Base-by-base conservation (phyloP, 768 basidiomycete species). In the Boletus tylopilopsis region DNA sequence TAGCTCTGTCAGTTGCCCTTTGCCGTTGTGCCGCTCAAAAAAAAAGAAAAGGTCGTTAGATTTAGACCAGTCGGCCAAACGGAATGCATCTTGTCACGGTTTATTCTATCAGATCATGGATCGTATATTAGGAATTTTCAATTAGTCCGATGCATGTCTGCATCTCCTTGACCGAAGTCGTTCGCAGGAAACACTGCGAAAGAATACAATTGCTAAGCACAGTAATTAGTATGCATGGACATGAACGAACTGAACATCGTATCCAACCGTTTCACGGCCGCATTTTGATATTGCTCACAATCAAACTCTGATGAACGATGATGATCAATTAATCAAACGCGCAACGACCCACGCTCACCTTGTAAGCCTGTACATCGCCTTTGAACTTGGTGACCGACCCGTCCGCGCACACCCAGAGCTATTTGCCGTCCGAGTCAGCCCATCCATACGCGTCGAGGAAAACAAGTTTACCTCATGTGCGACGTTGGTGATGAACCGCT, bases 361-460 rank as follows among this genome's bases (percentile, higher is more conserved):
- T 96, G 77, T 96, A 96, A 11, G 80, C 82, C 60, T 90, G 81
- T 1, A 96, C 94, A 60, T 96, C 94, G 32, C 93, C 93, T 67
- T 71, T 81, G 75, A 93, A 95, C 67, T 91, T 90, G 50, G 70
- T 71, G 27, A 91, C 88, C 0, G 84, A 85, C 44, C 79, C 84
- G 61, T 93, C 88, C 25, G 82, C 85, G 60, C 94, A 97, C 10
- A 96, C 93, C 91, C 93, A 97, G 19, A 97, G 78, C 90, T 94
- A 62, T 32, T 23, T 12, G 7, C 2, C 44, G 4, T 35, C 55
- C 33, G 10, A 35, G 41, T 52, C 49, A 51, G 56, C 50, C 34
- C 6, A 10, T 39, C 33, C 41, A 6, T 22, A 12, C 12, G 7
- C 4, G 10, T 10, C 9, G 16, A 45, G 8, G 9, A 27, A 12